Percentiles rank a stretch among this genome's conserved stretches.
Evolutionary conservation across 805 yeast genomes (phyloP).

Genomic region (Jamesozyma spencerorum): DNA sequence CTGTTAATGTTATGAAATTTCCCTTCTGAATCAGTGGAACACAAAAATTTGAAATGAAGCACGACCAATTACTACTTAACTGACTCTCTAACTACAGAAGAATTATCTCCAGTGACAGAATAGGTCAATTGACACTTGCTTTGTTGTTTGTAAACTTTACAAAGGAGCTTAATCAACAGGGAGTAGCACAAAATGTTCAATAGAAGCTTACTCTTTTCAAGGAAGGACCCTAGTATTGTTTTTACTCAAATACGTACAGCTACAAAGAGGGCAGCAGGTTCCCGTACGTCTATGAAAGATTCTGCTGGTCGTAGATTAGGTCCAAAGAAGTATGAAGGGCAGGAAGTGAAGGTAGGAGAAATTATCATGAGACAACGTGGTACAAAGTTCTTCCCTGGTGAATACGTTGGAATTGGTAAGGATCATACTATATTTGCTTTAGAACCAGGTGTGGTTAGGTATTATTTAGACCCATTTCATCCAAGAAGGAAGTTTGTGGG

Average conservation of each 20-base stretch:
- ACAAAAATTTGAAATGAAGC: not conserved
- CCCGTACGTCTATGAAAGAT: slow-evolving; percentile 87
- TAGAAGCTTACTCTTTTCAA: not conserved
- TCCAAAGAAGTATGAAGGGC: slow-evolving; percentile 76
- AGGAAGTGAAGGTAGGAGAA: slow-evolving; percentile 66
- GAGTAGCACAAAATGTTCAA: slow-evolving; percentile 1
- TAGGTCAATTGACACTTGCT: no score
- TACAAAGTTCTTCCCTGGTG: slow-evolving; percentile 90
- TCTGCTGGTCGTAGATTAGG: slow-evolving; percentile 94
- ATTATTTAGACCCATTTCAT: slow-evolving; percentile 91
- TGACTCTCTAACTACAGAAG: not conserved
- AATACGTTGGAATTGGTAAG: slow-evolving; percentile 78
- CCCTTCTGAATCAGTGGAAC: not conserved
- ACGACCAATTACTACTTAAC: not conserved
- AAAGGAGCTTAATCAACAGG: no score
- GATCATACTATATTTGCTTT: slow-evolving; percentile 87
- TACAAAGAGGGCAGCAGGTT: slow-evolving; percentile 89
- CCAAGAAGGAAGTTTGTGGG: slow-evolving; percentile 89
- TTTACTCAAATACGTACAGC: slow-evolving; percentile 63
- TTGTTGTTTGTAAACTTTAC: no score
- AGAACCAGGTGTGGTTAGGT: slow-evolving; percentile 91
- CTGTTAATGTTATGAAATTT: no score
- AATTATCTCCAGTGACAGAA: no score
- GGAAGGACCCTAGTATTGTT: slow-evolving; percentile 4
- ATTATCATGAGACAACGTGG: slow-evolving; percentile 92